Conservation (phyloP, 2,329 filamentous ascomycete species). For the Phialocephala subalpina region DNA sequence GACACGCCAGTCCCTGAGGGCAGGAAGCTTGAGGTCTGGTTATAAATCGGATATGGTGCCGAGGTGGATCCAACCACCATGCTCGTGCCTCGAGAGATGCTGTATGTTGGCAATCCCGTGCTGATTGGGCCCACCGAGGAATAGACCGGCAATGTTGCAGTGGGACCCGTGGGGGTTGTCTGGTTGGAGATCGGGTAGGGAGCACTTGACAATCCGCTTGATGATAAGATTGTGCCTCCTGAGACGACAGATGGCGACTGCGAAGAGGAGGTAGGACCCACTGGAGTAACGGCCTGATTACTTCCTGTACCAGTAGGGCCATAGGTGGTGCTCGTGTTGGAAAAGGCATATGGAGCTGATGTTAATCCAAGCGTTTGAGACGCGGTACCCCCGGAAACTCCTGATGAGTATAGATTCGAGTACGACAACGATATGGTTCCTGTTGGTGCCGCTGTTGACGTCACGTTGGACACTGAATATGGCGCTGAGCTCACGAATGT, state of each 20-base stretch:
- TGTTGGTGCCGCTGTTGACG: neutral
- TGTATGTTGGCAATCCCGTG: conserved; percentile 17
- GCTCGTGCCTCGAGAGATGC: conserved; percentile 8
- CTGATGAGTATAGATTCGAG: too few species aligned
- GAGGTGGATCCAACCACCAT: conserved; percentile 2
- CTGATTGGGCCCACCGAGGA: conserved; percentile 6
- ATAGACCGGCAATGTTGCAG: conserved; percentile 17
- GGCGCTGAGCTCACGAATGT: neutral
- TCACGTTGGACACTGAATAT: neutral
- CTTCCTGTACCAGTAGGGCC: too few species aligned
- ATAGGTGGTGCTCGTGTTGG: conserved; percentile 1
- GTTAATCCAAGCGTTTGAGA: neutral
- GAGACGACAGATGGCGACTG: too few species aligned
- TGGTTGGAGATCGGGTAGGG: conserved; percentile 23
- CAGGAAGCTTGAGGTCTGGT: conserved; percentile 4
- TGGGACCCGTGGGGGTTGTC: conserved; percentile 16
- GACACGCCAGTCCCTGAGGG: conserved; percentile 13
- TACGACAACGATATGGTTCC: neutral
- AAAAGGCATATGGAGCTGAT: neutral
- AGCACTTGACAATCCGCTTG: conserved; percentile 19
- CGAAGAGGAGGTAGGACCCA: neutral
- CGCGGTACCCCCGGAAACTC: too few species aligned
- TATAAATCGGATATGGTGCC: conserved; percentile 11
- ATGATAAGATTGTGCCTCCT: neutral
- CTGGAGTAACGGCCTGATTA: neutral